Base-by-base conservation (phyloP, 768 basidiomycete species). In the Amanita subjunquillea region DNA sequence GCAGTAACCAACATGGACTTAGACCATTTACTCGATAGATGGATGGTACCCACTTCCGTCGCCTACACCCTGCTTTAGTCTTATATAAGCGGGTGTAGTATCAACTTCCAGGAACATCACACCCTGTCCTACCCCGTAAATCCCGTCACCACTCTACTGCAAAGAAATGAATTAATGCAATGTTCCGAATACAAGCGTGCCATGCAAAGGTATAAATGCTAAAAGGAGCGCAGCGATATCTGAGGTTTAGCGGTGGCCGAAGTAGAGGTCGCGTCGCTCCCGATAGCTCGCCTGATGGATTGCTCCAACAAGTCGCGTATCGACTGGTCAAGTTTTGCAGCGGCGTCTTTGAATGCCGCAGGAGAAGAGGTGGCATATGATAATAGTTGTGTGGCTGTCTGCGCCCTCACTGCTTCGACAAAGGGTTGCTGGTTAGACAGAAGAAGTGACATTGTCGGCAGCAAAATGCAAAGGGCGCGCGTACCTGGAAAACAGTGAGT, bases 321-420 rank as follows among this genome's bases (percentile, higher is more conserved):
- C 0, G 72, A 64, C 6, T 72, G 62, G 27, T 85, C 82, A 20
- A 97, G 72, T 45, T 76, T 80, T 7, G 70, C 75, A 2, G 88
- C 85, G 1, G 87, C 90, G 42, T 91, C 89, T 63, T 89, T 91
- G 77, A 97, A 97, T 10, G 85, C 78, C 3, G 69, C 63, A 0
- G 94, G 87, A 3, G 83, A 79, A 0, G 76, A 67, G 0, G 85
- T 76, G 0, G 92, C 92, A 53, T 89, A 83, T 2, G 73, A 67
- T 27, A 97, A 66, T 1, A 96, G 65, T 48, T 90, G 84, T 2
- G 76, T 64, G 20, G 89, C 74, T 2, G 82, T 80, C 54, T 82
- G 77, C 0, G 74, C 60, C 48, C 83, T 82, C 6, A 83, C 59
- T 0, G 71, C 67, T 0, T 75, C 62, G 2, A 75, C 64, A 0